Evolutionary conservation across 257 asterid species (phyloP).

Genomic region (Solanum peruvianum): DNA sequence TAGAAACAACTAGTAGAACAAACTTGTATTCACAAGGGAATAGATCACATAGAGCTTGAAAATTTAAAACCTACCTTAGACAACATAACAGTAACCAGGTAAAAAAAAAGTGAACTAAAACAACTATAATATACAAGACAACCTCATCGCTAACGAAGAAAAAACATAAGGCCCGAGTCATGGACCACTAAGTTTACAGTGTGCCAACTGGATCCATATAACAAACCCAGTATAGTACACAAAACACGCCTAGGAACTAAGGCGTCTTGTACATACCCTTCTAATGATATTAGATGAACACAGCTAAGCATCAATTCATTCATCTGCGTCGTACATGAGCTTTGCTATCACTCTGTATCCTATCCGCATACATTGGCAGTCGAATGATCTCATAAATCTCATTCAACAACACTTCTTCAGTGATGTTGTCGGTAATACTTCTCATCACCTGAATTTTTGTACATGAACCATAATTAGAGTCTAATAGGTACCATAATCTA

Average conservation of each 20-base stretch:
- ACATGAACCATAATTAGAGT: neutral
- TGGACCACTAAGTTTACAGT: neutral
- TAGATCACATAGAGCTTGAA: neutral
- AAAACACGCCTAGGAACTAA: neutral
- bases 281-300: neutral
- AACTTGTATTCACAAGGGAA: neutral
- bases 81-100: neutral
- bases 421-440: slow-evolving; percentile 88
- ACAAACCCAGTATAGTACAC: slow-evolving; percentile 4
- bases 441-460: slow-evolving; percentile 57
- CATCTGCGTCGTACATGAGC: slow-evolving; percentile 55
- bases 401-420: slow-evolving; percentile 62
- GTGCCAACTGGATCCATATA: slow-evolving; percentile 5
- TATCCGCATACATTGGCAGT: slow-evolving; percentile 91
- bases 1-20: neutral
- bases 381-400: slow-evolving; percentile 76
- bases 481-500: neutral
- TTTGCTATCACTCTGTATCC: slow-evolving; percentile 79
- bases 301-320: neutral
- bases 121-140: slow-evolving; percentile 18
- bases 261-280: neutral
- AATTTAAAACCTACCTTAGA: neutral
- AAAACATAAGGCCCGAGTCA: neutral
- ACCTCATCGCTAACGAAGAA: slow-evolving; percentile 1
- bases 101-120: neutral